Evolutionary conservation across 352 stramenopile genomes (phyloP).

Genomic region (Globisporangium perplexum): DNA sequence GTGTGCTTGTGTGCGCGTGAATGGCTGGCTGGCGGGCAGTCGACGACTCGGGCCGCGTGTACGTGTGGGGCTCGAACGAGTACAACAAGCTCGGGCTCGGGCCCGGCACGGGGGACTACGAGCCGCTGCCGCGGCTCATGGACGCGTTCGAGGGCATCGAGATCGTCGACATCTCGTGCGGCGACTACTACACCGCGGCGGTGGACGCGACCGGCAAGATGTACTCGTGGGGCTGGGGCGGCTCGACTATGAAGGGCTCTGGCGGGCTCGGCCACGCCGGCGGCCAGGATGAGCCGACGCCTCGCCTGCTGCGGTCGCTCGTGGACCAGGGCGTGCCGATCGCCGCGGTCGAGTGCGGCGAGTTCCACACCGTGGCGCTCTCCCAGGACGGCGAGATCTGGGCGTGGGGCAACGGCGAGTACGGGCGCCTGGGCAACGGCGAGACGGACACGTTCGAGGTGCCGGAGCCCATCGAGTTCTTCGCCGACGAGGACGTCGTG

Average conservation of each 20-base stretch:
- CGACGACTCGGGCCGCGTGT: slow-evolving; percentile 60
- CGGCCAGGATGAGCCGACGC: slow-evolving; percentile 67
- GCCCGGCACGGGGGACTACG: slow-evolving; percentile 35
- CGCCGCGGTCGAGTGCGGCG: slow-evolving; percentile 63
- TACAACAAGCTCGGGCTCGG: slow-evolving; percentile 80
- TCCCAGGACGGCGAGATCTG: slow-evolving; percentile 87
- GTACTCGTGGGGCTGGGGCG: slow-evolving; percentile 89
- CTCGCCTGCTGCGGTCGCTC: slow-evolving; percentile 57
- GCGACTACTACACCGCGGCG: slow-evolving; percentile 82
- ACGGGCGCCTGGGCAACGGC: slow-evolving; percentile 88
- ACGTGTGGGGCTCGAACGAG: slow-evolving; percentile 88
- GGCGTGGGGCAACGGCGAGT: slow-evolving; percentile 90
- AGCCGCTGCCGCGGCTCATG: slow-evolving; percentile 49
- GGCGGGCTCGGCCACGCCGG: slow-evolving; percentile 69
- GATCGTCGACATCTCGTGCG: slow-evolving; percentile 82
- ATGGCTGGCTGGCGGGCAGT: slow-evolving; percentile 24
- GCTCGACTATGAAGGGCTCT: slow-evolving; percentile 77
- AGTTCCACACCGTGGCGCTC: slow-evolving; percentile 89
- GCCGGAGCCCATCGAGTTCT: slow-evolving; percentile 82
- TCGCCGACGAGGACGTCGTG: slow-evolving; percentile 62
- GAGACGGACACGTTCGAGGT: slow-evolving; percentile 77
- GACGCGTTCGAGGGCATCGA: slow-evolving; percentile 62
- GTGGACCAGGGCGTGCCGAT: slow-evolving; percentile 82
- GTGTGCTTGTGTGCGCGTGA: too few species aligned
- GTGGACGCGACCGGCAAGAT: slow-evolving; percentile 83